Evolutionary conservation across 352 stramenopile genomes (phyloP).

Genomic region (Albugo laibachii): DNA sequence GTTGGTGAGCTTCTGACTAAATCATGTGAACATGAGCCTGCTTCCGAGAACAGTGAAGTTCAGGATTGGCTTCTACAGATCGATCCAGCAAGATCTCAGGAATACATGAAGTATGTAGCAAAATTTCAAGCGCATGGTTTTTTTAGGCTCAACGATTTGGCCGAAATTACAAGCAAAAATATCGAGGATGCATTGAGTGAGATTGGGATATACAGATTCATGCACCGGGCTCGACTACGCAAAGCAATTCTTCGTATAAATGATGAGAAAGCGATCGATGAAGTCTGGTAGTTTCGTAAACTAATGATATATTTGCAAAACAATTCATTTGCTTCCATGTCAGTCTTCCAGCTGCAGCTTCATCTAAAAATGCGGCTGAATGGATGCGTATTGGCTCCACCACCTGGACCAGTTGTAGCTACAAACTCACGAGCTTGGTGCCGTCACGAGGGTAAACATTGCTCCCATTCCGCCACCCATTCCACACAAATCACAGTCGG

Average conservation of each 20-base stretch:
- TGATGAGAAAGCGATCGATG: not conserved
- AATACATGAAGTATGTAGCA: conserved; percentile 36
- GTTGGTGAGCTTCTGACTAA: not conserved
- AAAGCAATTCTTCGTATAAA: conserved; percentile 38
- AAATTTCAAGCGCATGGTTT: conserved; percentile 52
- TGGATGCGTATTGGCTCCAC: too few relatives aligned
- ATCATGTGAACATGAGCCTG: conserved; percentile 1
- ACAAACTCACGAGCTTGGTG: too few relatives aligned
- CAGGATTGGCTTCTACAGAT: conserved; percentile 32
- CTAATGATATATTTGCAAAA: conserved; percentile 6
- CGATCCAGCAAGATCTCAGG: conserved; percentile 18
- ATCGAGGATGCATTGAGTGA: conserved; percentile 60
- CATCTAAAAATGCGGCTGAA: too few relatives aligned
- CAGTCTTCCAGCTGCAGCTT: too few relatives aligned
- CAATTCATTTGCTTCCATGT: not conserved
- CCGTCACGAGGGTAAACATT: too few relatives aligned
- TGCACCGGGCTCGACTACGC: conserved; percentile 37
- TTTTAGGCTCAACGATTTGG: conserved; percentile 25
- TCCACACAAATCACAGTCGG: conserved; percentile 70
- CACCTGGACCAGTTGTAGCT: too few relatives aligned
- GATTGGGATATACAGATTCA: conserved; percentile 55
- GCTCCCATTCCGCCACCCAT: too few relatives aligned
- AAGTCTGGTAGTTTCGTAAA: not conserved
- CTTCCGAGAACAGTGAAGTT: conserved; percentile 12
- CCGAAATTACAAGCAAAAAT: conserved; percentile 37